Conservation (phyloP, 2,329 filamentous ascomycete genomes). For the Ceratocystis alfenasii region DNA sequence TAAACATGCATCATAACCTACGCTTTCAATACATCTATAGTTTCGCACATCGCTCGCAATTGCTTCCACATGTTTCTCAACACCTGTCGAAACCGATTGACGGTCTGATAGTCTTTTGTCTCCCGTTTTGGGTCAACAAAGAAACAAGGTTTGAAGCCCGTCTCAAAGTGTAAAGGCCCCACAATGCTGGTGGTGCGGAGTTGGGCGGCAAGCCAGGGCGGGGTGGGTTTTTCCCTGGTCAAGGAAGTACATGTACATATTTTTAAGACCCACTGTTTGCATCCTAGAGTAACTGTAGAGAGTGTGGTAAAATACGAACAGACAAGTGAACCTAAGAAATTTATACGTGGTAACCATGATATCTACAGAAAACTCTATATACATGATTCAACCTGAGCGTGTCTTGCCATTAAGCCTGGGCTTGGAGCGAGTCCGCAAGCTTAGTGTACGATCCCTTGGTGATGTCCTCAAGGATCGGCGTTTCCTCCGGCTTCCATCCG, state of each 20-base stretch:
- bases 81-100: background rate
- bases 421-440: slow-evolving; percentile 22
- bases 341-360: background rate
- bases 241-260: too few relatives aligned
- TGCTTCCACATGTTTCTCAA: background rate
- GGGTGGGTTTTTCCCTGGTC: too few relatives aligned
- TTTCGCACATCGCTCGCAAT: background rate
- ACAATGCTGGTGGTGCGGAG: too few relatives aligned
- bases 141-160: background rate
- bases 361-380: background rate
- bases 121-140: background rate
- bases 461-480: slow-evolving; percentile 30
- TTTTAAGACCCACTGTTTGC: too few relatives aligned
- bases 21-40: background rate
- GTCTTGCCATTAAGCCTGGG: background rate
- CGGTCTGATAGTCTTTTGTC: background rate
- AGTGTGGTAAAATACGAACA: background rate
- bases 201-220: too few relatives aligned
- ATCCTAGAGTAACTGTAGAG: too few relatives aligned
- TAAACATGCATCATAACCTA: background rate
- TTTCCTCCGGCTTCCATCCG: slow-evolving; percentile 31
- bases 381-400: background rate
- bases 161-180: background rate
- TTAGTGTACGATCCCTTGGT: slow-evolving; percentile 26
- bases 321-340: background rate